These are phyloP conservation scores for Sechiopsis laciniata DNA, from an alignment of 306 rosid genomes.

Conservation along the genomic window DNA sequence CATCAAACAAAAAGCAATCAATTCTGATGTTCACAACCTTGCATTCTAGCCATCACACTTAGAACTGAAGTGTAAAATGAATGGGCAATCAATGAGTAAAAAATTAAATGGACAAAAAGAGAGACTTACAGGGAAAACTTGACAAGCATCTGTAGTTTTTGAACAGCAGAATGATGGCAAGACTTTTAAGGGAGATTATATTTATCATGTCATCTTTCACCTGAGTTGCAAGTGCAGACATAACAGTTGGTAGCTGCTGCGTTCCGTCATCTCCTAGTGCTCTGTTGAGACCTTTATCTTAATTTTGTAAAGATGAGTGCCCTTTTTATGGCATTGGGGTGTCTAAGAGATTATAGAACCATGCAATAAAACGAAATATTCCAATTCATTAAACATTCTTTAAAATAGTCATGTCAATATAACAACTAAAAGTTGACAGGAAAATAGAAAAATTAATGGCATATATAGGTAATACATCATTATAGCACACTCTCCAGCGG, in stretches of 20 bases:
- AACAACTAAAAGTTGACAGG: not conserved
- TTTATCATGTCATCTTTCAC: conserved; percentile 10
- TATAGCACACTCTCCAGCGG: conserved; percentile 20
- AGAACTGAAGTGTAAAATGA: not conserved
- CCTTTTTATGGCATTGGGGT: not conserved
- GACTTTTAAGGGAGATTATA: not conserved
- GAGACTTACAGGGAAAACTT: conserved; percentile 16
- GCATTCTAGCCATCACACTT: not conserved
- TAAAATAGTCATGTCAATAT: not conserved
- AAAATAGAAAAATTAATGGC: conserved; percentile 17
- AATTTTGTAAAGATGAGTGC: not conserved
- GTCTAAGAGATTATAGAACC: not conserved
- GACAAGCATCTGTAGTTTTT: not conserved
- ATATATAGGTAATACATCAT: conserved; percentile 12
- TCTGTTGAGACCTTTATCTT: conserved; percentile 3
- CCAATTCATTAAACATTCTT: conserved; percentile 19
- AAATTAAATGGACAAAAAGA: not conserved
- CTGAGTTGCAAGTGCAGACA: not conserved
- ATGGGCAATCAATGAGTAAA: not conserved
- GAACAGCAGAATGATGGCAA: conserved; percentile 6
- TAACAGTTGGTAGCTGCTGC: not conserved
- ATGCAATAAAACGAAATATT: not conserved
- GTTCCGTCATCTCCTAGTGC: not conserved
- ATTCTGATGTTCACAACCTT: not conserved
- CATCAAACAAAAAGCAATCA: conserved; percentile 2